Evolutionary conservation across 768 basidiomycete species (phyloP), one percentile per base, ranked within the genome.

Genomic region (Psilocybe sp.): DNA sequence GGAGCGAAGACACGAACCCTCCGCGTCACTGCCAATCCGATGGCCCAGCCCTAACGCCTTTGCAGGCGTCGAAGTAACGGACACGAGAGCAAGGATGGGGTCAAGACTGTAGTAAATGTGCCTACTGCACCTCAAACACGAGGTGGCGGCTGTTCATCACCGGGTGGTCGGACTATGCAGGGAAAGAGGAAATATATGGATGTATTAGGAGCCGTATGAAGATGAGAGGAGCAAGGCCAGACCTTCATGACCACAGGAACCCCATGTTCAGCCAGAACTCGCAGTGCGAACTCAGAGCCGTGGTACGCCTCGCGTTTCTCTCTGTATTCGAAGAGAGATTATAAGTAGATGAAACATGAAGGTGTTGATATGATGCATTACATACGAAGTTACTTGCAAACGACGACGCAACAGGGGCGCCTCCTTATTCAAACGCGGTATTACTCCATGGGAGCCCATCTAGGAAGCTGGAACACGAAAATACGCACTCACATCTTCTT

Each of bases 181-280:
- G 7, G 4, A n/a, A n/a, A n/a, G n/a, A n/a, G n/a, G n/a, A n/a
- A n/a, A n/a, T n/a, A 6, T 41, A 9, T 14, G 9, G 28, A 28
- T 18, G 19, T 7, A 18, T 34, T n/a, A 10, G 33, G 16, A 14
- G 23, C 19, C 16, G n/a, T 14, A 11, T 6, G 14, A 20, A 13
- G 33, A 13, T 10, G 47, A 3, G n/a, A 38, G 20, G 11, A 28
- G 34, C n/a, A n/a, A n/a, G 23, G 23, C 38, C 12, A 1, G 4
- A 79, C 85, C 76, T 93, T 92, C 82, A 91, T 82, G 9, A 85
- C 76, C 1, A 92, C 84, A 0, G 76, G 72, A 33, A 92, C 72
- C 2, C 80, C 83, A 46, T 80, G 69, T 23, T 87, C 83, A 0
- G 82, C 74, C 3, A 94, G 67, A 33, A 92, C 72, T 13, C 82